Evolutionary conservation across 495 filamentous ascomycete species (phyloP), one percentile per base, ranked within the genome.

Genomic region (Bacidia rubella): DNA sequence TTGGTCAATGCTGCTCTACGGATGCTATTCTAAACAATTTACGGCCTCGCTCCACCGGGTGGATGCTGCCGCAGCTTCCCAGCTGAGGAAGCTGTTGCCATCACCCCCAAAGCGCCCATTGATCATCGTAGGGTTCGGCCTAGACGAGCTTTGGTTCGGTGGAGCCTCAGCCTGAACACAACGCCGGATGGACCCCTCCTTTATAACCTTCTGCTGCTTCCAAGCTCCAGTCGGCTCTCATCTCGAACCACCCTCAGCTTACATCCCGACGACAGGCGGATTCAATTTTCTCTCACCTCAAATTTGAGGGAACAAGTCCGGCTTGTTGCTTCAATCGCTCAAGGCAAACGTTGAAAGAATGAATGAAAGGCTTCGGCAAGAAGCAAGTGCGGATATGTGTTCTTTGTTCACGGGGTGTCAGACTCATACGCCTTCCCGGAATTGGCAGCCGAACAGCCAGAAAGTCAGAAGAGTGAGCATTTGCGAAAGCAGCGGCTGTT

Each of bases 1-100:
- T n/a, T n/a, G n/a, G n/a, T n/a, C n/a, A n/a, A n/a, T n/a, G n/a
- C n/a, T n/a, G n/a, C n/a, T n/a, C n/a, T n/a, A n/a, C n/a, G n/a
- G n/a, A n/a, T n/a, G n/a, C n/a, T n/a, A n/a, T n/a, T n/a, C n/a
- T n/a, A n/a, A n/a, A n/a, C n/a, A n/a, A n/a, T n/a, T n/a, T n/a
- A n/a, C n/a, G n/a, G n/a, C n/a, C n/a, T n/a, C n/a, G n/a, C n/a
- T 58, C 25, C 38, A 38, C 32, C 52, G 48, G 52, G 22, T 47
- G 22, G 53, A 42, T 55, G 56, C 47, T 53, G 52, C 52, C 29
- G 52, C 45, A 57, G 54, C 50, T 57, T n/a, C 29, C 29, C 29
- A 35, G 29, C 29, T 48, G 47, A 40, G 27, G 39, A 42, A 22
- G 20, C 21, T 47, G 26, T 39, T 56, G 42, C 52, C 49, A 47